Base-by-base conservation (phyloP, 2,329 filamentous ascomycete species). In the Neopestalotiopsis rosae region DNA sequence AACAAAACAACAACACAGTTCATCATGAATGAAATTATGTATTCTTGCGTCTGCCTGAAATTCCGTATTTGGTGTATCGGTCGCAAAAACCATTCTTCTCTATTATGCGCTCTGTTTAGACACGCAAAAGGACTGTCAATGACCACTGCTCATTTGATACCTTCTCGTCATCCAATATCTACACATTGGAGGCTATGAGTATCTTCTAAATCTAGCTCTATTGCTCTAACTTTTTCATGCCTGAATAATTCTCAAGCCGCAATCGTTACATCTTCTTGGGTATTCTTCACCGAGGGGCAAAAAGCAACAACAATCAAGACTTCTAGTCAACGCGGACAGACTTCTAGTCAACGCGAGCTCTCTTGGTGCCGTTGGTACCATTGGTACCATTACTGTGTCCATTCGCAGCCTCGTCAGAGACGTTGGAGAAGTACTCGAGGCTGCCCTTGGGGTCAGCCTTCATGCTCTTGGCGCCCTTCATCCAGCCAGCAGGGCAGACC, bases 401-500 rank as follows among this genome's bases (percentile, higher is more conserved):
- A 58, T 72, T 74, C 32, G 58, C 64, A 56, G 72, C 73, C 38
- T 71, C 73, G 13, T 52, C 65, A 12, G 52, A 7, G 24, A 45
- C 52, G 5, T 9, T 14, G 20, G 30, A 67, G 71, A 86, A 86
- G 77, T 86, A 86, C 76, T 85, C 83, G 49, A 86, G 79, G 73
- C 81, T 85, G 66, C 82, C 83, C 79, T 85, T 86, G 72, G 84
- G 84, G 69, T 85, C 84, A 68, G 84, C 82, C 83, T 86, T 86
- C 79, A 86, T 85, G 66, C 79, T 81, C 79, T 85, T 81, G 75
- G 76, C 77, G 65, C 84, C 84, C 69, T 81, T 77, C 69, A 81
- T 80, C 84, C 84, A 86, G 74, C 84, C 84, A 67, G 84, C 84
- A 59, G 84, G 84, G 80, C 84, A 95, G 67, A 94, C 88, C 78